Base-by-base conservation (phyloP, 768 basidiomycete genomes). In the Kwoniella sp. region DNA sequence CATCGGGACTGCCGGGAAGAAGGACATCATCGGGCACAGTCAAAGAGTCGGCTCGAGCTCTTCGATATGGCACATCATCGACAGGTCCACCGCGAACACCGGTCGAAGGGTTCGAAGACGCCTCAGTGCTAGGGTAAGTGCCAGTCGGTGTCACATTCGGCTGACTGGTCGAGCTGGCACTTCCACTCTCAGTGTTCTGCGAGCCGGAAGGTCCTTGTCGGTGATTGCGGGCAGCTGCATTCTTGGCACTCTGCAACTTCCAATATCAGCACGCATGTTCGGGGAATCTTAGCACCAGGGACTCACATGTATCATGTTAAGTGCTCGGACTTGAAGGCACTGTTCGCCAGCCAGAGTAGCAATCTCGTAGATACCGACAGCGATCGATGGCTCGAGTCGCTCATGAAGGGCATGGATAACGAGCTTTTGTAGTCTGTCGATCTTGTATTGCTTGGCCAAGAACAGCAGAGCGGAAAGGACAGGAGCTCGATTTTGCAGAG, bases 341-440 rank as follows among this genome's bases (percentile, higher is more conserved):
- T 91, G 86, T 77, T 89, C 90, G 68, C 87, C 90, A 74, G 91
- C 92, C 3, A 97, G 82, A 2, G 94, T 95, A 9, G 94, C 91
- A 10, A 96, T 92, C 78, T 96, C 93, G 77, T 97, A 97, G 48
- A 97, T 89, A 26, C 90, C 90, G 21, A 94, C 90, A 26, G 90
- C 91, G 13, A 89, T 91, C 27, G 87, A 85, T 72, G 91, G 90
- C 30, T 88, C 89, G 29, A 97, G 80, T 17, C 89, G 86, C 22
- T 88, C 87, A 75, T 98, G 95, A 88, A 98, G 91, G 4, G 92
- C 91, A 78, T 98, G 94, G 70, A 90, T 90, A n/a, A 91, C 91
- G 22, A 94, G 82, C 6, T 82, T 83, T 68, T 88, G 86, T 21
- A 99, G 82, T 75, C 94, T 87, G 2, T 83, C 77, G 56, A 96